phyloP scores from a whole-genome alignment of 345 rosid genomes.

The Syzygium oleosum region DNA sequence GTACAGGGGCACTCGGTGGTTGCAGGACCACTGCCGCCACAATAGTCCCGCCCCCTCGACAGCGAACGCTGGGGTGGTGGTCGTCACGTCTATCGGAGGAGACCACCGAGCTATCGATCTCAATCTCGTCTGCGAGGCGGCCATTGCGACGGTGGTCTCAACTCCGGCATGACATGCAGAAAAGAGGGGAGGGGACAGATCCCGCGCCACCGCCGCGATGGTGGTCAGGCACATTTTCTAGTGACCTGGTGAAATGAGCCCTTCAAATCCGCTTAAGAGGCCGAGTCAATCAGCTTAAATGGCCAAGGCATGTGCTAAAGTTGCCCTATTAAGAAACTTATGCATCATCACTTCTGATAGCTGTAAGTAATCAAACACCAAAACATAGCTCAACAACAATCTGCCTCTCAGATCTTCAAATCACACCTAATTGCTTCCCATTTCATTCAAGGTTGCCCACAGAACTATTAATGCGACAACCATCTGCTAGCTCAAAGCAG shows the following conservation, averaged over 20 bases:
- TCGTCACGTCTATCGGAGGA: not conserved
- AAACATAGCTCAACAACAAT: not conserved
- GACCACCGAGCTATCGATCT: not conserved
- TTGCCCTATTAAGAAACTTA: not conserved
- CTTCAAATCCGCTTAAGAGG: not conserved
- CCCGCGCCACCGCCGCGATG: not conserved
- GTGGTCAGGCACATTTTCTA: not conserved
- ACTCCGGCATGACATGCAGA: not conserved
- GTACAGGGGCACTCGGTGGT: not conserved
- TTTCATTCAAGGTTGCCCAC: not conserved
- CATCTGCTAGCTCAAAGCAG: not conserved
- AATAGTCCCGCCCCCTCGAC: not conserved
- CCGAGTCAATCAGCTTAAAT: not conserved
- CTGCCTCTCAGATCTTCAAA: not conserved
- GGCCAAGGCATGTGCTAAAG: not conserved
- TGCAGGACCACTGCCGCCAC: not conserved
- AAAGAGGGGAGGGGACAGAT: not conserved
- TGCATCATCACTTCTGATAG: not conserved
- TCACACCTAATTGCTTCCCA: not conserved
- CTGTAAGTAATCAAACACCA: not conserved
- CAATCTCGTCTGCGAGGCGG: rapidly evolving
- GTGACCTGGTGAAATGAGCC: not conserved
- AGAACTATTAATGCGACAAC: not conserved
- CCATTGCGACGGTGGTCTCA: not conserved
- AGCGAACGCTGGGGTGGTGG: not conserved